These are phyloP conservation scores for Capronia epimyces DNA, from an alignment of 2,329 filamentous ascomycete genomes.

Conservation along the genomic window DNA sequence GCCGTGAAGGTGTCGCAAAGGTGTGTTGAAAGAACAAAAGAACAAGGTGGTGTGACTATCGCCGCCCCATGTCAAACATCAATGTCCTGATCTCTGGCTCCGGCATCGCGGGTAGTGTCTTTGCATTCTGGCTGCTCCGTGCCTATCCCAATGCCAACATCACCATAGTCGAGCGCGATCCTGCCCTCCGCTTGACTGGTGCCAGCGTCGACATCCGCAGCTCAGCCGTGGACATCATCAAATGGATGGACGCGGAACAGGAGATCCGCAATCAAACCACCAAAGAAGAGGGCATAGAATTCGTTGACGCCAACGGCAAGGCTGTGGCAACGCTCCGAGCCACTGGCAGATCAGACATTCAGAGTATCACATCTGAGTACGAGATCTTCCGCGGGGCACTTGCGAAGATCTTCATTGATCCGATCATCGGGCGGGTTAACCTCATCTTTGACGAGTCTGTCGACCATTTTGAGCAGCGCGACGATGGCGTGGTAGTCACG, in stretches of 20 bases:
- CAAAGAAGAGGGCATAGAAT: background rate
- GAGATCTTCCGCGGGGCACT: background rate
- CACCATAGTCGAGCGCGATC: background rate
- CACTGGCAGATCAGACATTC: background rate
- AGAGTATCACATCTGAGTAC: slow-evolving; percentile 1
- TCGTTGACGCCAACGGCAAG: background rate
- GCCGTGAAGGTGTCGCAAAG: background rate
- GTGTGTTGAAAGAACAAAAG: too few species aligned
- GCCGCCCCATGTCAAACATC: background rate
- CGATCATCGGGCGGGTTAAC: too few species aligned
- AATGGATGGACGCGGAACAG: slow-evolving; percentile 1
- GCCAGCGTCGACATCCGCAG: background rate
- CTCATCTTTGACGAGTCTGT: background rate
- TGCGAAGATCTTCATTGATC: background rate
- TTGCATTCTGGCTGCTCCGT: background rate
- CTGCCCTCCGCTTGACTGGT: background rate
- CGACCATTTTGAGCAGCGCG: background rate
- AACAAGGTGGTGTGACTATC: background rate
- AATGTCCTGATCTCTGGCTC: background rate
- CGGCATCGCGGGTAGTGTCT: background rate
- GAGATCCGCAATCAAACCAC: background rate
- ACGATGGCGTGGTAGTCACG: background rate
- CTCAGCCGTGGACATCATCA: background rate
- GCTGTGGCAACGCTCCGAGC: background rate
- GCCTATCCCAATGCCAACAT: background rate